phyloP scores from a whole-genome alignment of 2,329 filamentous ascomycete genomes.

The Colletotrichum tamarilloi region DNA sequence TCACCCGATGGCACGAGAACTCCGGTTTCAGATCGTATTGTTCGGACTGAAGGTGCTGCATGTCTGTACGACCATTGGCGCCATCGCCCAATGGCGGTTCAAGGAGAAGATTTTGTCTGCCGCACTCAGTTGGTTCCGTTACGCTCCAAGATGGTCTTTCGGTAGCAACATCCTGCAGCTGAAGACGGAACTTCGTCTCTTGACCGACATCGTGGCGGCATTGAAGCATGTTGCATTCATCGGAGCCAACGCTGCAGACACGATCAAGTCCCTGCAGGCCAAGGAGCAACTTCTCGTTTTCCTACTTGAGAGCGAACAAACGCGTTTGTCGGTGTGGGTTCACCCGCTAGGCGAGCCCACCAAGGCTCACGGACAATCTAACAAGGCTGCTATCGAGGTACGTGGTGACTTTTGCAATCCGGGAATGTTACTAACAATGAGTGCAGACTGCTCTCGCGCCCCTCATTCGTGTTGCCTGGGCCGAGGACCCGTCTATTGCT shows the following conservation, averaged over 20 bases:
- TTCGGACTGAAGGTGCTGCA: slow-evolving; percentile 84
- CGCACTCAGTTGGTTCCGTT: slow-evolving; percentile 88
- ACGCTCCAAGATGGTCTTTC: slow-evolving; percentile 90
- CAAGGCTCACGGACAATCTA: slow-evolving; percentile 45
- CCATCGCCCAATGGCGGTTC: slow-evolving; percentile 78
- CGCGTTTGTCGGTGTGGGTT: slow-evolving; percentile 88
- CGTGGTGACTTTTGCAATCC: slow-evolving; percentile 25
- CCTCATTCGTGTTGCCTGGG: slow-evolving; percentile 86
- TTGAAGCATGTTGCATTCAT: slow-evolving; percentile 74
- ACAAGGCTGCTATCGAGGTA: slow-evolving; percentile 49
- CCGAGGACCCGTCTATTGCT: slow-evolving; percentile 86
- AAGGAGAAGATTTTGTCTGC: slow-evolving; percentile 92
- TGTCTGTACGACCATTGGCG: slow-evolving; percentile 74
- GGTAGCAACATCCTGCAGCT: slow-evolving; percentile 93
- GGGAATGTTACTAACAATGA: not conserved
- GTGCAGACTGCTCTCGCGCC: slow-evolving; percentile 65
- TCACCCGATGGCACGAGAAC: slow-evolving; percentile 90
- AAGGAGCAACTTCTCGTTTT: slow-evolving; percentile 88
- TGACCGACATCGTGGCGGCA: slow-evolving; percentile 78
- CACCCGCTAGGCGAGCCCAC: slow-evolving; percentile 73
- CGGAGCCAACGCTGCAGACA: slow-evolving; percentile 62
- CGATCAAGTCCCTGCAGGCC: slow-evolving; percentile 73
- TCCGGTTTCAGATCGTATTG: slow-evolving; percentile 89
- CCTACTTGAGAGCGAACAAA: slow-evolving; percentile 86
- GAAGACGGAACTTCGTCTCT: slow-evolving; percentile 88